phyloP scores from a whole-genome alignment of 495 filamentous ascomycete genomes.

The Penicillium paxilli region DNA sequence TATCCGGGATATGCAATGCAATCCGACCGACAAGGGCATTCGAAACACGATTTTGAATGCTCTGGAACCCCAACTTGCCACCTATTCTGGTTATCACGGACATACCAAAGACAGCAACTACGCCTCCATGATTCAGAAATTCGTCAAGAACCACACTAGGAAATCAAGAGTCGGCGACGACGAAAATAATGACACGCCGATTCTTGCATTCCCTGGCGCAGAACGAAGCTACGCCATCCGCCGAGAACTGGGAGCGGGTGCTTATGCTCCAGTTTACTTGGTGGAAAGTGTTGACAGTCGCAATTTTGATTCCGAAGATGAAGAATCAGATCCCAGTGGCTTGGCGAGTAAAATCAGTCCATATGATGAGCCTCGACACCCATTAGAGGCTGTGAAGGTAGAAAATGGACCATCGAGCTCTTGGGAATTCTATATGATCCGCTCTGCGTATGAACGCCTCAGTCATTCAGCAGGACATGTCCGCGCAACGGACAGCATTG shows the following conservation, averaged over 20 bases:
- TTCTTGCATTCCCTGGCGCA: slow-evolving; percentile 64
- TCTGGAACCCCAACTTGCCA: slow-evolving; percentile 66
- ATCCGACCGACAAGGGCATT: slow-evolving; percentile 76
- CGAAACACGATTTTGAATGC: slow-evolving; percentile 72
- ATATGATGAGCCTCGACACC: slow-evolving; percentile 39
- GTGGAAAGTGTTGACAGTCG: slow-evolving; percentile 66
- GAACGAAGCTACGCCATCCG: slow-evolving; percentile 69
- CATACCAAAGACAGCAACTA: slow-evolving; percentile 60
- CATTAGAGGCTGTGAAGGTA: slow-evolving; percentile 87
- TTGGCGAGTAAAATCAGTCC: slow-evolving; percentile 15
- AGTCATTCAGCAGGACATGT: slow-evolving; percentile 38
- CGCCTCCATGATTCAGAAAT: slow-evolving; percentile 75
- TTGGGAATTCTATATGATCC: slow-evolving; percentile 98
- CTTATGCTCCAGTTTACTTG: slow-evolving; percentile 93
- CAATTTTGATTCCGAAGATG: slow-evolving; percentile 48
- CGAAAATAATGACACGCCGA: slow-evolving; percentile 59
- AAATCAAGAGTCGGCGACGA: slow-evolving; percentile 52
- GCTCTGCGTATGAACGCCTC: slow-evolving; percentile 72
- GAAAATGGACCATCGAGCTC: slow-evolving; percentile 77
- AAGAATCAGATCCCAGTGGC: slow-evolving; percentile 28
- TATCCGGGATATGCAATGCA: slow-evolving; percentile 81
- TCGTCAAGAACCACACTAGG: slow-evolving; percentile 66
- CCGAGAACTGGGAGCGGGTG: slow-evolving; percentile 88
- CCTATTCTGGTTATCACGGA: slow-evolving; percentile 77
- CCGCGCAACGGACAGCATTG: slow-evolving; percentile 71